phyloP scores from a whole-genome alignment of 2,329 filamentous ascomycete species.

The Scytalidium sp. region DNA sequence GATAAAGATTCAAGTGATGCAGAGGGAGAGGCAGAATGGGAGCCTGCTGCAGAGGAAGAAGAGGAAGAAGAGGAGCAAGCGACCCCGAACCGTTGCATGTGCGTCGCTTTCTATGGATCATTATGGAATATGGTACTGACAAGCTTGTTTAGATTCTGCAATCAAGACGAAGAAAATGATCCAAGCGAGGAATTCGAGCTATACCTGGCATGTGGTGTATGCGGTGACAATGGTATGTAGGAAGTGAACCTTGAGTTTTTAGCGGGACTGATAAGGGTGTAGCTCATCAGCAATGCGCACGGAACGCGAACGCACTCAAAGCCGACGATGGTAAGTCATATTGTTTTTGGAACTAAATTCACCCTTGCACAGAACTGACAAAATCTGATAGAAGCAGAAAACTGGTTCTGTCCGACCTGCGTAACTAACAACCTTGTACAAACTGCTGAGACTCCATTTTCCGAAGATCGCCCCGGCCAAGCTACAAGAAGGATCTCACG shows the following conservation, averaged over 20 bases:
- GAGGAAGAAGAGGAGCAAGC: constrained; percentile 53
- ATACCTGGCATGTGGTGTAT: constrained; percentile 72
- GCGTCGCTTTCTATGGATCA: constrained; percentile 32
- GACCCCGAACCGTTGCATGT: constrained; percentile 63
- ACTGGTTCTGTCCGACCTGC: constrained; percentile 59
- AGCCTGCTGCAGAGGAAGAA: constrained; percentile 49
- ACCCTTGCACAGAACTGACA: constrained; percentile 7
- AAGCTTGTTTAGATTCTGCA: constrained; percentile 68
- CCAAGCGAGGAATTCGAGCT: constrained; percentile 78
- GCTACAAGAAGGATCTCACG: constrained; percentile 52
- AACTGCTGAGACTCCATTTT: constrained; percentile 14
- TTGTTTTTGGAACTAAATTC: constrained; percentile 6
- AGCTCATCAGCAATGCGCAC: constrained; percentile 92
- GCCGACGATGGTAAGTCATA: constrained; percentile 59
- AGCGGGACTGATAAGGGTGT: constrained; percentile 41
- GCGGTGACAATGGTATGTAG: constrained; percentile 77
- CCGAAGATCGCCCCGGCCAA: constrained; percentile 28
- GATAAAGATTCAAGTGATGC: constrained; percentile 56
- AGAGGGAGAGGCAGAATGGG: constrained; percentile 54
- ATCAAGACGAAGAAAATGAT: constrained; percentile 77
- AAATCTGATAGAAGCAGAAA: constrained; percentile 43
- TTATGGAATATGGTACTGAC: constrained; percentile 19
- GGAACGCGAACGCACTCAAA: constrained; percentile 62
- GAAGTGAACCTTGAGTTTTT: constrained; percentile 12
- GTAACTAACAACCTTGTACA: constrained; percentile 45